Evolutionary conservation across 805 yeast genomes (phyloP), one percentile per base, ranked within the genome.

Genomic region (Cyberlindnera amylophila): DNA sequence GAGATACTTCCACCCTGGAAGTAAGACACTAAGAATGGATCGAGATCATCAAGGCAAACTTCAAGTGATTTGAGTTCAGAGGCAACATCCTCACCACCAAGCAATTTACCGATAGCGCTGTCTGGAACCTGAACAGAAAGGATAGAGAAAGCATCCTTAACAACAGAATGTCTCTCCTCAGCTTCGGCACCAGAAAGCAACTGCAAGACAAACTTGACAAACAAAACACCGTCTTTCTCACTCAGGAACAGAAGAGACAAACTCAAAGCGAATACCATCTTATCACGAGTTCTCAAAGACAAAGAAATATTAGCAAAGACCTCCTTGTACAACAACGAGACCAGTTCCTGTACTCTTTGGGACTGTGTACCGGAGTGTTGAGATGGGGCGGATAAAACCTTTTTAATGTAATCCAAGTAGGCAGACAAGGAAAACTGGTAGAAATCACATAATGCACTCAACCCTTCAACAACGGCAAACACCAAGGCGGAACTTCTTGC

Each of bases 391-490:
- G 17, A 13, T 23, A 66, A 58, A 24, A 63, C 72, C n/a, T 18
- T 32, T 12, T 46, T 49, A 33, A 76, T 59, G 14, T 72, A 60
- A 1, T 49, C 42, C 42, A 67, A 51, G 44, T 74, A 70, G 34
- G 65, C 69, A 6, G 68, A 65, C 27, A 82, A 65, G 0, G 87
- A 66, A 50, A 84, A 77, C 37, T 73, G 74, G 58, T 87, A 90
- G 47, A 80, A 75, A 23, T 59, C 59, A 44, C 74, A 74, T n/a
- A 79, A 38, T 0, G 44, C 35, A 15, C 65, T 49, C 5, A 83
- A 52, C 2, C 56, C 49, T 13, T 74, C 72, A 21, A 85, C 52
- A 6, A 81, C 47, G 1, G 64, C 55, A 49, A 69, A 84, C 1
- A 86, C 55, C 9, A 51, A 47, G 0, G 87, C 71, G 27, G 81